A percentile compares a stretch with the other conserved stretches of the same genome.
phyloP scores from a whole-genome alignment of 768 basidiomycete species.

The Collybia sordida region DNA sequence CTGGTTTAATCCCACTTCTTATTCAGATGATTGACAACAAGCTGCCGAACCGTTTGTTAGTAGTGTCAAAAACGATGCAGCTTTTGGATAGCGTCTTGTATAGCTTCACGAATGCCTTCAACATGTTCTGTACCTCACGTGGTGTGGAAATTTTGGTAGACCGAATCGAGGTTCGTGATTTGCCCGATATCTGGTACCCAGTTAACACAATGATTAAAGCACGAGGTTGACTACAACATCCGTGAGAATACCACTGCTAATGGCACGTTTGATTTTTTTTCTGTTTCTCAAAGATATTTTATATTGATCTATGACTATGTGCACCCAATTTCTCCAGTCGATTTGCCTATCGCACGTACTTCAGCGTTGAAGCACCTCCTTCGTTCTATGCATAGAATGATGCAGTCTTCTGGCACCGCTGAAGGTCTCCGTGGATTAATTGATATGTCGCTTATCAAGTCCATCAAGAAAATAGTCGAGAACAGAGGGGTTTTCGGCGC shows the following conservation, averaged over 20 bases:
- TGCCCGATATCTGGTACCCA: constrained; percentile 10
- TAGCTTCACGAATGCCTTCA: constrained; percentile 84
- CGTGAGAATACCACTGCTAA: constrained; percentile 49
- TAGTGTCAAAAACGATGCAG: constrained; percentile 89
- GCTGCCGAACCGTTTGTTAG: constrained; percentile 62
- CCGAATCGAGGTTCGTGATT: constrained; percentile 72
- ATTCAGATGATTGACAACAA: constrained; percentile 87
- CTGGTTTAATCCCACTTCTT: constrained; percentile 85
- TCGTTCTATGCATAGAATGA: constrained; percentile 94
- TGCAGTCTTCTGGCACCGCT: constrained; percentile 92
- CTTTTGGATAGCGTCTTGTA: constrained; percentile 92
- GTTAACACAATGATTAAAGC: constrained; percentile 33
- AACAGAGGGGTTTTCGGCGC: constrained; percentile 84
- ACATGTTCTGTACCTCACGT: constrained; percentile 78
- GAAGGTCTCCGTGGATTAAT: constrained; percentile 94
- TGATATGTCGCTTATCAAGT: constrained; percentile 82
- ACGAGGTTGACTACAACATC: constrained; percentile 68
- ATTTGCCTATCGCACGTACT: constrained; percentile 71
- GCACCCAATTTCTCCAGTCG: constrained; percentile 39
- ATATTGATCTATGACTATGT: background rate
- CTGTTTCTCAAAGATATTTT: constrained; percentile 47
- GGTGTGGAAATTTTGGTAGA: constrained; percentile 86
- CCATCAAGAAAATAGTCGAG: constrained; percentile 86
- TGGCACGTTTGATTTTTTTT: constrained; percentile 46
- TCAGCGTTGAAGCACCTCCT: constrained; percentile 88